Evolutionary conservation across 2,329 filamentous ascomycete species (phyloP).

Genomic region (Orbilia brochopaga): DNA sequence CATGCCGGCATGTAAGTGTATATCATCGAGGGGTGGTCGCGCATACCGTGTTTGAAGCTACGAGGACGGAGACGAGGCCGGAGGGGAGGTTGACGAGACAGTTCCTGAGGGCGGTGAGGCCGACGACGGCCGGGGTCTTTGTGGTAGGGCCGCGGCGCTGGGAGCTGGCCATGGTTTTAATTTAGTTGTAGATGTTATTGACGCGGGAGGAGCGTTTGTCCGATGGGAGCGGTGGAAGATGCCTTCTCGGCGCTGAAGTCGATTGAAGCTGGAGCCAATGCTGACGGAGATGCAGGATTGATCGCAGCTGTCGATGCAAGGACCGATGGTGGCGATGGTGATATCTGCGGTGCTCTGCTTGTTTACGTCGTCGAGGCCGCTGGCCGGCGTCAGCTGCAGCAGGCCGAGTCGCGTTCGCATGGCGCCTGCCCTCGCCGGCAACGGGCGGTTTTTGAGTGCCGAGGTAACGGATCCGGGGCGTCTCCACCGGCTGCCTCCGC

Average conservation of each 20-base stretch:
- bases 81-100: constrained; percentile 92
- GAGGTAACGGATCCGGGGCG: constrained; percentile 1
- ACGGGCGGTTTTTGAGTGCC: constrained; percentile 1
- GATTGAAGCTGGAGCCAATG: too few species aligned
- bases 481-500: background rate
- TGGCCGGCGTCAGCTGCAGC: background rate
- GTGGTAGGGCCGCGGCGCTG: constrained; percentile 48
- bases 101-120: constrained; percentile 85
- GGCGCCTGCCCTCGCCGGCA: background rate
- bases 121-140: constrained; percentile 76
- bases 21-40: background rate
- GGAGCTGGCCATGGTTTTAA: constrained; percentile 42
- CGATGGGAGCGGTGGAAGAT: background rate
- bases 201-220: background rate
- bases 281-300: too few species aligned
- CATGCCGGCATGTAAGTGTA: constrained; percentile 7
- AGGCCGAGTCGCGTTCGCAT: background rate
- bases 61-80: constrained; percentile 79
- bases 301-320: too few species aligned
- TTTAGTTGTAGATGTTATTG: background rate
- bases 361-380: too few species aligned
- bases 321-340: background rate
- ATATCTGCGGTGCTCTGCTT: too few species aligned
- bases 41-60: constrained; percentile 87
- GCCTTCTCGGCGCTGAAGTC: background rate